Evolutionary conservation across 129 eudicot species (phyloP).

Genomic region (Artemisia argyi): DNA sequence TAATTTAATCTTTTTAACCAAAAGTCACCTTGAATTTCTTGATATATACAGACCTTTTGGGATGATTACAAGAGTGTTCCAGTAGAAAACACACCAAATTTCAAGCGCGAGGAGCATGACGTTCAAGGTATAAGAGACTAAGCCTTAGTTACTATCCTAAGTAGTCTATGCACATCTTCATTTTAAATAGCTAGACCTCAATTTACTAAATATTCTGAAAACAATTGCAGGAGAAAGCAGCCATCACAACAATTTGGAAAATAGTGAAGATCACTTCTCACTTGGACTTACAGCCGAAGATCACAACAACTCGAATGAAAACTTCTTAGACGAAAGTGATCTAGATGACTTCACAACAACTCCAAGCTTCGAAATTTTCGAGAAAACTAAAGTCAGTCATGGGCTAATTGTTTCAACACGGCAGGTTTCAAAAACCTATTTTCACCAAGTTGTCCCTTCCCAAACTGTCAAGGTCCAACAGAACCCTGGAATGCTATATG

Average conservation of each 20-base stretch:
- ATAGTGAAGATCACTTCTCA: constrained; percentile 44
- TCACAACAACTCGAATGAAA: constrained; percentile 36
- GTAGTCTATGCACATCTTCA: neutral
- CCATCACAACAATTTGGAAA: constrained; percentile 40
- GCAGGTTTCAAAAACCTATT: constrained; percentile 61
- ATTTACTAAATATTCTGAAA: constrained; percentile 18
- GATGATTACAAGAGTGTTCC: constrained; percentile 74
- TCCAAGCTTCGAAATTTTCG: constrained; percentile 58
- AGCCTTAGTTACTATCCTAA: neutral
- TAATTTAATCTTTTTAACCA: neutral
- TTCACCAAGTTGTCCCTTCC: constrained; percentile 67
- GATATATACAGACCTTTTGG: constrained; percentile 50
- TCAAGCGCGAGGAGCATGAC: constrained; percentile 45
- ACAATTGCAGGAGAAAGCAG: constrained; percentile 60
- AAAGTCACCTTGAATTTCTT: neutral
- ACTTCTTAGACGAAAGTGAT: constrained; percentile 59
- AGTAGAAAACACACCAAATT: constrained; percentile 52
- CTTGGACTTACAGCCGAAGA: constrained; percentile 32
- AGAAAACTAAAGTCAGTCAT: constrained; percentile 55
- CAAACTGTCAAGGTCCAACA: constrained; percentile 56
- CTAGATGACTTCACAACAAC: constrained; percentile 52
- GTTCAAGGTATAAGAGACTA: constrained; percentile 40
- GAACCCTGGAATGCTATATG: constrained; percentile 43
- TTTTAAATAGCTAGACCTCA: constrained; percentile 2
- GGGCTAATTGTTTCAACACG: constrained; percentile 68